Evolutionary conservation across 2,329 filamentous ascomycete genomes (phyloP), one percentile per base, ranked within the genome.

Genomic region (Cladosporium colombiae): DNA sequence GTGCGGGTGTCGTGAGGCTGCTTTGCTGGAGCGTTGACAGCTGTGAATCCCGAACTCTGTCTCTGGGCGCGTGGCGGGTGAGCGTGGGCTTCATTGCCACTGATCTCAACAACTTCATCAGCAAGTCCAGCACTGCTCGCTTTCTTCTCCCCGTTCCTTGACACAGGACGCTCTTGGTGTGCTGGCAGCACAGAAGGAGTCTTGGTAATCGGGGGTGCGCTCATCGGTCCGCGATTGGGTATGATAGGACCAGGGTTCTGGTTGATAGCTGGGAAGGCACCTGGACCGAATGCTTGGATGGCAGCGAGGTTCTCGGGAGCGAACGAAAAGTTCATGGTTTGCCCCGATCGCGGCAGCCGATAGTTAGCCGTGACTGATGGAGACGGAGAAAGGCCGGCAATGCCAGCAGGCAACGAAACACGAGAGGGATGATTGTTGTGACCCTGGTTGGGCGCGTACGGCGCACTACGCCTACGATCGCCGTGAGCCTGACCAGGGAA

Each of bases 291-390:
- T 7, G 66, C 67, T 49, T 68, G 57, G 14, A 69, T 14, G n/a
- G 70, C 71, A 11, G 68, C 65, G n/a, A 58, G 65, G 59, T 65
- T 70, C 8, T 66, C 23, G 21, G 71, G 70, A 23, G 71, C 66
- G 66, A 75, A 74, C 11, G 71, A 73, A 65, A 74, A 74, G 53
- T 71, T 74, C 71, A 75, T 74, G 31, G 64, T 62, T 60, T 72
- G 67, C 14, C 73, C 73, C 27, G 72, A 71, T 23, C 69, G 70
- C 23, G 72, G 68, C 6, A 73, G 65, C 1, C 56, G 56, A 29
- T 44, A 46, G 35, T 59, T 59, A 7, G 23, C 35, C 23, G 56
- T 46, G 8, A 37, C 18, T 10, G 56, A 21, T 3, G 35, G 61
- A 13, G 61, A 46, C 8, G 8, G 33, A 27, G 33, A 35, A 16